Base-by-base conservation (phyloP, 2,329 filamentous ascomycete species). In the Orbilia oligospora region DNA sequence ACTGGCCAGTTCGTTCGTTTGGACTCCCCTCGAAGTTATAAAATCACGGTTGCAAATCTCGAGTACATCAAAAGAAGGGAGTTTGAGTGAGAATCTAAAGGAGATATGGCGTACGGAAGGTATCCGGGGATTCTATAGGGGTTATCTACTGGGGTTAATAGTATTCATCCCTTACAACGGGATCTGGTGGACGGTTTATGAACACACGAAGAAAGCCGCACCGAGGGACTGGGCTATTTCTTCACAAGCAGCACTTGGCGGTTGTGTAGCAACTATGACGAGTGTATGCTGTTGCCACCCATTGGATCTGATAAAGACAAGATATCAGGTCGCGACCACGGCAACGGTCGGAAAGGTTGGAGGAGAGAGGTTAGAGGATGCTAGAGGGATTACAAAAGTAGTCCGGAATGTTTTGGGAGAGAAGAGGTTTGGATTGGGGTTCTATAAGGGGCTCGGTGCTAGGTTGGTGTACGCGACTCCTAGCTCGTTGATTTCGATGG, bases 91-190 rank as follows among this genome's bases (percentile, higher is more conserved):
- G 12, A 79, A 79, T 18, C 18, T 79, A 9, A 64, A 58, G 16
- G 55, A 72, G 24, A 79, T 79, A 65, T 72, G 63, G 65, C 55
- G 69, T 12, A 56, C 20, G 22, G 76, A 79, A 48, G 76, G 76
- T 5, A 70, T 79, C 6, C 33, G 64, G 16, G 76, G 76, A 14
- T 79, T 79, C n/a, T 79, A 79, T 22, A 44, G 76, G 20, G 76
- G 76, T 5, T 79, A 79, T 51, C 22, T 79, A 5, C 55, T 79
- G 46, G 76, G 76, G 0, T 33, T 79, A 33, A 36, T 69, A 3
- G 76, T 79, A 30, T 79, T 79, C 24, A 70, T 73, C n/a, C 76
- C 76, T 1, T 79, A 79, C n/a, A 79, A 79, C 46, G 76, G 69
- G 6, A 66, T 79, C n/a, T 79, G 69, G 69, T 79, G 76, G 76